phyloP scores from a whole-genome alignment of 164 flowering plant genomes.

The Buxus sempervirens region DNA sequence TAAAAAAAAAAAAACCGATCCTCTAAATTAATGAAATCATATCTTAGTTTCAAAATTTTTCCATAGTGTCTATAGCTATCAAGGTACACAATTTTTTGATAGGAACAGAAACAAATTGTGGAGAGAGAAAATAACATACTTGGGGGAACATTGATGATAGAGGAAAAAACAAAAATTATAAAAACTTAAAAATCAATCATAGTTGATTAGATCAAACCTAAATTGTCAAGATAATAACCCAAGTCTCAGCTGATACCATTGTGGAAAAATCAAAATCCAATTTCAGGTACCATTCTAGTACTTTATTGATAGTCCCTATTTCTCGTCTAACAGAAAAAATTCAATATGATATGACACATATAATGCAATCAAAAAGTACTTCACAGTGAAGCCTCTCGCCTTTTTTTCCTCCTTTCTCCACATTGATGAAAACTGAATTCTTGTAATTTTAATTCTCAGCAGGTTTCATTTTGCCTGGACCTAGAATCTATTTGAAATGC shows the following conservation, averaged over 20 bases:
- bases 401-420: too few species aligned
- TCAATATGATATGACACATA: background rate
- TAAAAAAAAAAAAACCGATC: background rate
- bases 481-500: too few species aligned
- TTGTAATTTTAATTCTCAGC: too few species aligned
- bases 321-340: background rate
- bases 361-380: background rate
- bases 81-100: background rate
- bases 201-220: background rate
- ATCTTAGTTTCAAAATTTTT: too few species aligned
- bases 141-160: background rate
- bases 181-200: background rate
- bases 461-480: too few species aligned
- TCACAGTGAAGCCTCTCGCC: background rate
- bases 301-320: background rate
- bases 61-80: background rate
- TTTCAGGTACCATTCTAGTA: background rate
- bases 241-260: background rate
- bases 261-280: background rate
- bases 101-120: background rate
- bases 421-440: too few species aligned
- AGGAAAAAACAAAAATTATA: background rate
- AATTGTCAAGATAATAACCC: background rate
- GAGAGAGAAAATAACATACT: background rate
- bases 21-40: too few species aligned